These are phyloP conservation scores for Gossypium gossypioides DNA, from an alignment of 441 rosid genomes.

Conservation along the genomic window DNA sequence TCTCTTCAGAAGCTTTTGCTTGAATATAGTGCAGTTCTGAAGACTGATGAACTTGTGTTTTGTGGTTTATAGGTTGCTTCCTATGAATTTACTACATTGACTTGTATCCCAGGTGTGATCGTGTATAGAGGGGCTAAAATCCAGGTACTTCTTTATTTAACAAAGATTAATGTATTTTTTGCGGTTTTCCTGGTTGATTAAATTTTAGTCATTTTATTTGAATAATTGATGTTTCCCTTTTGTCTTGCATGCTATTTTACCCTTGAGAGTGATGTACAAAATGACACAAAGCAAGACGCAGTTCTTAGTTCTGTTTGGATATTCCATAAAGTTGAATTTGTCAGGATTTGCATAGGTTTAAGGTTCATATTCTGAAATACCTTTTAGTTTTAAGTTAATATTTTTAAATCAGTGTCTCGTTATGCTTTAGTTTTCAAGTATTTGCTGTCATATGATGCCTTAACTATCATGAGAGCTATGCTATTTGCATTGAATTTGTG, in stretches of 20 bases:
- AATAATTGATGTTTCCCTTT: background rate
- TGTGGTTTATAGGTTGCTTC: constrained; percentile 72
- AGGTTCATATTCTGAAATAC: background rate
- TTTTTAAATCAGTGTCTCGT: background rate
- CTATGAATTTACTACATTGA: constrained; percentile 89
- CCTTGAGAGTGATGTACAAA: background rate
- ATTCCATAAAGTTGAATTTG: background rate
- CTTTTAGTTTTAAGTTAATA: background rate
- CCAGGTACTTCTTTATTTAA: constrained; percentile 43
- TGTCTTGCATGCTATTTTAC: background rate
- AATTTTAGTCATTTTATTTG: background rate
- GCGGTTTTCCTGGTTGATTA: background rate
- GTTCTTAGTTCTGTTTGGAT: background rate
- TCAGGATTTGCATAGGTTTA: background rate
- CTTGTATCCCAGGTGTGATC: constrained; percentile 94
- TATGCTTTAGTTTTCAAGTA: background rate
- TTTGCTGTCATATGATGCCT: background rate
- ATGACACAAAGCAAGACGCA: background rate
- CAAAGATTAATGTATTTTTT: background rate
- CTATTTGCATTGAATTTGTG: background rate
- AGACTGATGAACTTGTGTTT: constrained; percentile 5
- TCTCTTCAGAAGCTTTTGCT: background rate
- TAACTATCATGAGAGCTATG: background rate
- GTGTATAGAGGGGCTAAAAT: constrained; percentile 88
- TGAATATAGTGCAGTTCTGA: background rate